Evolutionary conservation across 331 rosid genomes (phyloP).

Genomic region (Malus hybrid): DNA sequence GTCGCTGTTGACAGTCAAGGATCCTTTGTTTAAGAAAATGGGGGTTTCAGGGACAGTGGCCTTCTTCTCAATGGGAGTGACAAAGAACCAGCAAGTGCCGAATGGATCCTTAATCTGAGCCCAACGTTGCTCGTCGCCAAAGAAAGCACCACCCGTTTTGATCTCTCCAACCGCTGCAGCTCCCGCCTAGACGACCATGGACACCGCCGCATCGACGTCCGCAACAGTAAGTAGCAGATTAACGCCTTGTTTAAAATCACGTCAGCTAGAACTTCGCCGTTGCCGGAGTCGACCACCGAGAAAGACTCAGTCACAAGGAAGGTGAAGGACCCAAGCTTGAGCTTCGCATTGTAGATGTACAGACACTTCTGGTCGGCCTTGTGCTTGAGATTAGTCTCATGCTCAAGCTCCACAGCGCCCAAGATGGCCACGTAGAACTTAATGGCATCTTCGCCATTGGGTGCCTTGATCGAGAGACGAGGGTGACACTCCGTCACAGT

Average conservation of each 20-base stretch:
- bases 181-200: slow-evolving; percentile 35
- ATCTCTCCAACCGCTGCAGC: slow-evolving; percentile 26
- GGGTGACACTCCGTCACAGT: neutral
- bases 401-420: slow-evolving; percentile 65
- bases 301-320: slow-evolving; percentile 41
- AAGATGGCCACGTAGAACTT: slow-evolving; percentile 64
- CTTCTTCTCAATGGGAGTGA: slow-evolving; percentile 17
- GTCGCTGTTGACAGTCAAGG: too few relatives aligned
- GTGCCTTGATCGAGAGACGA: slow-evolving; percentile 22
- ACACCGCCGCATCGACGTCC: slow-evolving; percentile 42
- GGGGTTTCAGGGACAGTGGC: slow-evolving; percentile 3
- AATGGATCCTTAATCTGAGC: slow-evolving; percentile 66
- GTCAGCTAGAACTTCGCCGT: neutral
- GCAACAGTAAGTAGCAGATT: neutral
- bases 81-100: slow-evolving; percentile 51
- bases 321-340: slow-evolving; percentile 41
- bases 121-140: slow-evolving; percentile 39
- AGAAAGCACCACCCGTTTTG: slow-evolving; percentile 32
- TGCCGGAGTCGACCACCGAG: slow-evolving; percentile 9
- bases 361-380: slow-evolving; percentile 79
- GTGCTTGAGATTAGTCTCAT: slow-evolving; percentile 52
- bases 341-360: slow-evolving; percentile 48
- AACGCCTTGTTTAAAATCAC: too few relatives aligned
- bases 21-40: too few relatives aligned
- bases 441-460: slow-evolving; percentile 63